phyloP scores from a whole-genome alignment of 1,284 basidiomycete genomes.

The Wallemia hederae region DNA sequence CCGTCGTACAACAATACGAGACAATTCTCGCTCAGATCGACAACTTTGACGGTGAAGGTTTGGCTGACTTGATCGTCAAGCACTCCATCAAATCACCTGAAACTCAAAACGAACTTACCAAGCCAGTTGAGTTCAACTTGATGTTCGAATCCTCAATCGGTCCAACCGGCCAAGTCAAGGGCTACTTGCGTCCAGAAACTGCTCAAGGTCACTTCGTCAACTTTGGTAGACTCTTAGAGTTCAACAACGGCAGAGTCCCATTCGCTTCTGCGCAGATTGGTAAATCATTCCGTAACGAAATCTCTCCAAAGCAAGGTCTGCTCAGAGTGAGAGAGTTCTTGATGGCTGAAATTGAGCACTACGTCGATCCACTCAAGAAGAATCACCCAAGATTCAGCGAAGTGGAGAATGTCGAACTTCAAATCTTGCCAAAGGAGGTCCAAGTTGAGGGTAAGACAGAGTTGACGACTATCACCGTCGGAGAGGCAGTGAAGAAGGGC shows the following conservation, averaged over 20 bases:
- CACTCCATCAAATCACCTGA: constrained; percentile 68
- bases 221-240: constrained; percentile 85
- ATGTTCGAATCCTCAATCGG: constrained; percentile 97
- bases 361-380: constrained; percentile 83
- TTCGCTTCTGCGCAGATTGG: constrained; percentile 96
- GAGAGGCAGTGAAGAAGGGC: constrained; percentile 57
- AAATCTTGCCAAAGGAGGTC: constrained; percentile 51
- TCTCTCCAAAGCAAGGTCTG: constrained; percentile 80
- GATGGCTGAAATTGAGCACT: constrained; percentile 99
- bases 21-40: constrained; percentile 68
- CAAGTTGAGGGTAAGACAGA: constrained; percentile 49
- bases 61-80: constrained; percentile 61
- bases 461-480: constrained; percentile 38
- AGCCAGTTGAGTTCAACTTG: constrained; percentile 89
- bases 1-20: constrained; percentile 48
- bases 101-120: constrained; percentile 66
- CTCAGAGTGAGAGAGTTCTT: constrained; percentile 92
- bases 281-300: constrained; percentile 90
- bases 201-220: constrained; percentile 98
- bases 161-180: constrained; percentile 87
- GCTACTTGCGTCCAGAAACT: constrained; percentile 88
- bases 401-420: constrained; percentile 41
- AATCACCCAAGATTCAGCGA: constrained; percentile 55
- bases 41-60: constrained; percentile 67
- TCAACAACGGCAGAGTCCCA: constrained; percentile 86